Conservation (phyloP, 192 early-diverging fungal species). For the Spizellomyces punctatus region DNA sequence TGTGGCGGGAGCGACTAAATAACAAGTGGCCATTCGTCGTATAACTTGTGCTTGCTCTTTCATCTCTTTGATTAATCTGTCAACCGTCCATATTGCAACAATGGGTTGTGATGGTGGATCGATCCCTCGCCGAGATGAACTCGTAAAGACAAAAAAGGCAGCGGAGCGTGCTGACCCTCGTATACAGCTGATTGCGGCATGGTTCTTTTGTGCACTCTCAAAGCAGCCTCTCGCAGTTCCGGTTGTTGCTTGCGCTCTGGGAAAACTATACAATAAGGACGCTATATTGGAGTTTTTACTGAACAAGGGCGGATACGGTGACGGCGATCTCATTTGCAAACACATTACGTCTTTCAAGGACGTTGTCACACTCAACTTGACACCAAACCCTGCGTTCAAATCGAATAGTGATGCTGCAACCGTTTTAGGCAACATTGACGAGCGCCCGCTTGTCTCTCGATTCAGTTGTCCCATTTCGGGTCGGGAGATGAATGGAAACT, state of each 20-base stretch:
- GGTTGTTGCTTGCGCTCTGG: slow-evolving; percentile 69
- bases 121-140: slow-evolving; percentile 84
- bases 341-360: slow-evolving; percentile 78
- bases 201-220: slow-evolving; percentile 79
- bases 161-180: slow-evolving; percentile 67
- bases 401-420: slow-evolving; percentile 27
- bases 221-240: slow-evolving; percentile 70
- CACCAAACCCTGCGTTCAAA: slow-evolving; percentile 62
- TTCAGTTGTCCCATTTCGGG: slow-evolving; percentile 81
- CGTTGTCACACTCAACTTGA: slow-evolving; percentile 66
- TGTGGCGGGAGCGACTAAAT: too few species aligned
- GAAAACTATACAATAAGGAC: slow-evolving; percentile 85
- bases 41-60: too few species aligned
- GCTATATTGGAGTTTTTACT: slow-evolving; percentile 75
- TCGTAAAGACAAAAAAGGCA: slow-evolving; percentile 80
- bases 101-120: slow-evolving; percentile 77
- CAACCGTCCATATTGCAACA: too few species aligned
- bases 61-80: too few species aligned
- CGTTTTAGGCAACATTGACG: slow-evolving; percentile 42
- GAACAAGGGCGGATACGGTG: slow-evolving; percentile 70
- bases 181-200: slow-evolving; percentile 58
- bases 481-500: slow-evolving; percentile 87
- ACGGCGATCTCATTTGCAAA: slow-evolving; percentile 73
- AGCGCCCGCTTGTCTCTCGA: slow-evolving; percentile 18
- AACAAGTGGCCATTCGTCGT: too few species aligned